Percentiles rank a stretch among this genome's conserved stretches.
phyloP scores from a whole-genome alignment of 371 early-diverging fungal genomes.

The Gilbertella persicaria region DNA sequence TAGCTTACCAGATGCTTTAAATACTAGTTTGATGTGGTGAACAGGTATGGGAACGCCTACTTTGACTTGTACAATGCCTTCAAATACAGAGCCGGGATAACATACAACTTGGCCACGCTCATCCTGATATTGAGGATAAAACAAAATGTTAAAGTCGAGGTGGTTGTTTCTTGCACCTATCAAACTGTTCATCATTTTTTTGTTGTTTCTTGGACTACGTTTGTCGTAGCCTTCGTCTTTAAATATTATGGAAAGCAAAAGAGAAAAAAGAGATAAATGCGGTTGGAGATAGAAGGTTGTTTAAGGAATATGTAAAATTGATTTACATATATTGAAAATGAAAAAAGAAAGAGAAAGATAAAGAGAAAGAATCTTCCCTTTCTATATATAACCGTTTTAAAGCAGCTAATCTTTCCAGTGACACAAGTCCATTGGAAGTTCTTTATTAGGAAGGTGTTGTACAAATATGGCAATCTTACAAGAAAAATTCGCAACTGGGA shows the following conservation, averaged over 20 bases:
- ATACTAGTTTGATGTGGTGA: conserved; percentile 29
- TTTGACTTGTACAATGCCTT: conserved; percentile 28
- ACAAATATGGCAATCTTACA: too few relatives aligned
- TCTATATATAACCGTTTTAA: too few relatives aligned
- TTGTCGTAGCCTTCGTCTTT: conserved; percentile 31
- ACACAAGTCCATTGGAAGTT: too few relatives aligned
- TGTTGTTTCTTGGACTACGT: conserved; percentile 26
- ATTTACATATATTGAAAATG: too few relatives aligned
- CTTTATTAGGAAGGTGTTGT: too few relatives aligned
- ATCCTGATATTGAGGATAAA: conserved; percentile 28
- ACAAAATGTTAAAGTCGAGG: conserved; percentile 14
- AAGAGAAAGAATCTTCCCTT: too few relatives aligned
- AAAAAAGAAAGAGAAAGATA: too few relatives aligned
- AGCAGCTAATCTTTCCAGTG: too few relatives aligned
- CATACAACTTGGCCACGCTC: conserved; percentile 26
- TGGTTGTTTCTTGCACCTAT: conserved; percentile 15
- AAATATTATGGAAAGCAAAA: conserved; percentile 29
- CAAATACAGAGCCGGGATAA: conserved; percentile 35
- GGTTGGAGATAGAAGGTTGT: too few relatives aligned
- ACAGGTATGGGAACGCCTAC: conserved; percentile 18
- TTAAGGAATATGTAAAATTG: too few relatives aligned
- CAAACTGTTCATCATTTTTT: conserved; percentile 21
- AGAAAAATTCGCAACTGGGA: too few relatives aligned
- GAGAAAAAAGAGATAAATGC: background rate
- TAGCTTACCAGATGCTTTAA: conserved; percentile 26